Base-by-base conservation (phyloP, 148 eudicot genomes). In the Chenopodium berlandieri region DNA sequence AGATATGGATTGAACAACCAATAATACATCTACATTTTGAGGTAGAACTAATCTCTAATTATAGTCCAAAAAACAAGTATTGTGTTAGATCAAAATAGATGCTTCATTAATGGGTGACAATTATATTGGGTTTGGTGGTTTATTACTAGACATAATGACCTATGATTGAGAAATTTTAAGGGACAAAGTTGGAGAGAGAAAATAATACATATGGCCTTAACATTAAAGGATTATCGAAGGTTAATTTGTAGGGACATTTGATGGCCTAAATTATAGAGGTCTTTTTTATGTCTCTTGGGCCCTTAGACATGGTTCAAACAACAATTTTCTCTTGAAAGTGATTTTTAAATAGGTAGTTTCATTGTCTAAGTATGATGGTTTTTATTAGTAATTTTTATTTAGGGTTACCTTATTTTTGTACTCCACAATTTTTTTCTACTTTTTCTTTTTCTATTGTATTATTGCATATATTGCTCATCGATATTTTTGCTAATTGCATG, bases 381-480 rank as follows among this genome's bases (percentile, higher is more conserved):
- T 56, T 17, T 56, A 16, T 17, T 9, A 13, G 60, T 54, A 54
- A 54, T 13, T 13, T 54, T 54, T 1, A 1, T 54, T 56, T 56
- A 56, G 20, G 62, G 20, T 56, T 56, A 56, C 31, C 32, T 46
- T n/a, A 73, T 74, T 50, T 50, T 74, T 30, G 20, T 50, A 47
- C 22, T 13, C 31, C 34, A 52, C 9, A 23, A 56, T 25, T 23
- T 25, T 10, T 13, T 27, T 25, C 10, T 14, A 52, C 3, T 23
- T 74, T 62, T 17, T 50, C 9, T 52, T 1, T 2, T 31, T 14
- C 23, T 27, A 32, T 48, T 74, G 40, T 32, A 27, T 74, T 74
- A 48, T 74, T 74, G 62, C 77, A 74, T 74, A 63, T 74, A 25
- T 7, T 71, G 62, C 63, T 12, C 62, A 27, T 50, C 37, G 9